Percentiles rank a stretch among this genome's conserved stretches.
These are phyloP conservation scores for Metschnikowia dekortorum DNA, from an alignment of 805 yeast species.

Conservation along the genomic window DNA sequence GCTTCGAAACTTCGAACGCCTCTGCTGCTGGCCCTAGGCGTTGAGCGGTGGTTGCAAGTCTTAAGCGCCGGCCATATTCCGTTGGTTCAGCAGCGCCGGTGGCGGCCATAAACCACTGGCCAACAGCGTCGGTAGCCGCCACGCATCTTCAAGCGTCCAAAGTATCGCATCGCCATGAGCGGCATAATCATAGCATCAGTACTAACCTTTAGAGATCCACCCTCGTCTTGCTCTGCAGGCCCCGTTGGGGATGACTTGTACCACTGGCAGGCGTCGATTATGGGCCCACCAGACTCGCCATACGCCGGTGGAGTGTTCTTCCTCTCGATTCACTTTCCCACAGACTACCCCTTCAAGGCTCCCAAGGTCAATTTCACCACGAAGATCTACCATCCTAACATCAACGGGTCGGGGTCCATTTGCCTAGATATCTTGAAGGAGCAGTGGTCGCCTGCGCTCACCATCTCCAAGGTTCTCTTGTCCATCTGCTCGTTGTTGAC, in stretches of 20 bases:
- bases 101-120: no score
- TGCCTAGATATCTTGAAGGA: conserved; percentile 96
- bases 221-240: conserved; percentile 98
- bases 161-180: no score
- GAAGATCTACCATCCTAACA: conserved; percentile 95
- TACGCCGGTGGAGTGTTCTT: conserved; percentile 91
- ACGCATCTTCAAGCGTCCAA: no score
- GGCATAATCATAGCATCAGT: neutral
- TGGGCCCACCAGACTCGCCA: conserved; percentile 97
- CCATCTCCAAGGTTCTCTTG: conserved; percentile 89
- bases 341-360: conserved; percentile 98
- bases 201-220: conserved; percentile 74
- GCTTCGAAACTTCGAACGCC: no score
- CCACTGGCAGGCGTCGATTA: conserved; percentile 99
- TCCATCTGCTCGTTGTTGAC: conserved; percentile 94
- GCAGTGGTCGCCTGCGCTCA: conserved; percentile 98
- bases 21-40: no score
- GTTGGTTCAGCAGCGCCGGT: no score
- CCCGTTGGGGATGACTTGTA: conserved; percentile 97
- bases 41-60: no score
- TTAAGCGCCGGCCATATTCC: no score
- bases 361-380: conserved; percentile 89
- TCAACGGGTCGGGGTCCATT: conserved; percentile 91
- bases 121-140: no score
- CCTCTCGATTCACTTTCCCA: conserved; percentile 95